Evolutionary conservation across 768 basidiomycete genomes (phyloP).

Genomic region (Podaxis sp.): DNA sequence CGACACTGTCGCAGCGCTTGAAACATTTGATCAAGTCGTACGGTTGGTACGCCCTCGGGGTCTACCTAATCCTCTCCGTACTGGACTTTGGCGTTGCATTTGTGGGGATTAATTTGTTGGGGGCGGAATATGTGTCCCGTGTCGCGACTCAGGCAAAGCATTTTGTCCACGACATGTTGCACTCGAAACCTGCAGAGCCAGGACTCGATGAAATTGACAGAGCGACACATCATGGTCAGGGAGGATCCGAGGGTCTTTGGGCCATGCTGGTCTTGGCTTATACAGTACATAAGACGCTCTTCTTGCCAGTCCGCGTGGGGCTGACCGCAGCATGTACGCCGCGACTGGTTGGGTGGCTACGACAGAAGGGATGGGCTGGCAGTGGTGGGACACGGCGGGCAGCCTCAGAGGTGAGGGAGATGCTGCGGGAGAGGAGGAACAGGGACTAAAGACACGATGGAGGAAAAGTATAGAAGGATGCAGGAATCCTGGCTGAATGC

Average conservation of each 20-base stretch:
- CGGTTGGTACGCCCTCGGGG: constrained; percentile 93
- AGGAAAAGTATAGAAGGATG: too few relatives aligned
- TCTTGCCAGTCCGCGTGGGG: constrained; percentile 87
- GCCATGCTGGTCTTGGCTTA: constrained; percentile 94
- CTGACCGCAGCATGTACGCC: constrained; percentile 87
- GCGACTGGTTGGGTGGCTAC: constrained; percentile 80
- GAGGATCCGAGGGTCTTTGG: constrained; percentile 75
- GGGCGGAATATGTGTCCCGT: constrained; percentile 85
- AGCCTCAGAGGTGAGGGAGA: constrained; percentile 50
- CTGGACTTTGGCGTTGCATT: constrained; percentile 89
- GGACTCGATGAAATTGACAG: constrained; percentile 64
- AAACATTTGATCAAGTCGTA: constrained; percentile 88
- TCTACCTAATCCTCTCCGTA: constrained; percentile 73
- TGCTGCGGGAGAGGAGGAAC: constrained; percentile 38
- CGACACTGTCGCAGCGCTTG: constrained; percentile 66
- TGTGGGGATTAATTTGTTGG: constrained; percentile 79
- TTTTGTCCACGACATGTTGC: constrained; percentile 41
- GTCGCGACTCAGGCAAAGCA: constrained; percentile 60
- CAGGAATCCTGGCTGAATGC: too few relatives aligned
- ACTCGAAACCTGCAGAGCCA: constrained; percentile 60
- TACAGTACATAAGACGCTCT: constrained; percentile 92
- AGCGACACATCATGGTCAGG: constrained; percentile 27
- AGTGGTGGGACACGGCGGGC: constrained; percentile 69
- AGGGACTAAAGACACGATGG: constrained; percentile 16
- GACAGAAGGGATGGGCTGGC: constrained; percentile 80